Base-by-base conservation (phyloP, 2,329 filamentous ascomycete genomes). In the Beauveria scarabaeidicola region DNA sequence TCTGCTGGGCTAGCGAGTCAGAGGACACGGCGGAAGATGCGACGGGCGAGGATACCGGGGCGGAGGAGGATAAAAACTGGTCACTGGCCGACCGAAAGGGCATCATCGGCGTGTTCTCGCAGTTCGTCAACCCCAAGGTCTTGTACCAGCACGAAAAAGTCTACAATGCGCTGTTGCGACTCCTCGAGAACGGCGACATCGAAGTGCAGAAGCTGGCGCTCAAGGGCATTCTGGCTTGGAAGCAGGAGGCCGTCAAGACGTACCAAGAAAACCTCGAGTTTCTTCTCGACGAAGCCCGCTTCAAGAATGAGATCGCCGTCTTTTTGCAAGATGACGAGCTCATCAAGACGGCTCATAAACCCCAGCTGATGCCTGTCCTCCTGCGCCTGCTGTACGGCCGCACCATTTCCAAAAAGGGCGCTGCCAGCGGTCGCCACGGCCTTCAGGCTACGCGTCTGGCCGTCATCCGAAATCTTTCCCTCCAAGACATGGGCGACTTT, bases 301-400 rank as follows among this genome's bases (percentile, higher is more conserved):
- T 97, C 74, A 90, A 91, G 68, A 94, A 97, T 68, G 93, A 97
- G 70, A 81, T 99, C n/a, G 88, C 91, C 0, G 85, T 94, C 5
- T 88, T 99, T 64, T 81, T 99, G 57, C 88, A 91, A 68, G 83
- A 88, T 17, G 86, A 89, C 19, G 85, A 85, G 60, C 74, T 86
- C 58, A 88, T 97, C 64, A 85, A 87, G 64, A 77, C 85, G 7
- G 83, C 88, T 54, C 91, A 99, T 68, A 84, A 88, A 9, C 68
- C 76, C 3, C 82, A 85, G 50, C 74, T 97, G 40, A 90, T 97
- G 80, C 93, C 94, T 1, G 84, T 99, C 5, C 78, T 99, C 27
- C 81, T 99, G 38, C 84, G 92, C 52, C 75, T 99, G 38, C 78
- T 99, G 2, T 99, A 97, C 70, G 94, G 94, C 44, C 87, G 91